These are phyloP conservation scores for Podila epigama DNA, from an alignment of 192 early-diverging fungal species.

Conservation along the genomic window DNA sequence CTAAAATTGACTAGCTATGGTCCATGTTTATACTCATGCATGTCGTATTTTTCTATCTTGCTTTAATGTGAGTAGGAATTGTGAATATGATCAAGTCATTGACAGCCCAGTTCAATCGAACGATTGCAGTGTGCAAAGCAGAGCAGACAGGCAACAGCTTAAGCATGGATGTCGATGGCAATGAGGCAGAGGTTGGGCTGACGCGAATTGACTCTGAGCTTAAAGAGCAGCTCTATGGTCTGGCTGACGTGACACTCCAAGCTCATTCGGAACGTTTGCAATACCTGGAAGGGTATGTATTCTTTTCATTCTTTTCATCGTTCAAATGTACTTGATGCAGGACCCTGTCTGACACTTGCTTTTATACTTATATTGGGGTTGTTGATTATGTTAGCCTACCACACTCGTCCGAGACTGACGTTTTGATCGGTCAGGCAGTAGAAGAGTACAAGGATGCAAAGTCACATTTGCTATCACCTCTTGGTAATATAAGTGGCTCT, in stretches of 20 bases:
- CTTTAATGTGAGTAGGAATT: constrained; percentile 2
- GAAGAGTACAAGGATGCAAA: constrained; percentile 21
- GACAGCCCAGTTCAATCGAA: constrained; percentile 14
- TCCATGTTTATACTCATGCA: too few species aligned
- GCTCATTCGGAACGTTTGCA: constrained; percentile 34
- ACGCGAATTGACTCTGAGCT: constrained; percentile 10
- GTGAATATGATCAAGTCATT: constrained; percentile 27
- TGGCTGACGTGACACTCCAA: constrained; percentile 43
- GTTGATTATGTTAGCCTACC: not conserved
- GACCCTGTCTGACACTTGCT: not conserved
- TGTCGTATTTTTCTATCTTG: not conserved
- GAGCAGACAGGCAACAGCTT: not conserved
- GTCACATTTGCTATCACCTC: constrained; percentile 4
- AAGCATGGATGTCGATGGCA: constrained; percentile 18
- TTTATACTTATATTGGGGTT: not conserved
- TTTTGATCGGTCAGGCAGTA: constrained; percentile 10
- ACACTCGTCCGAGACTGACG: constrained; percentile 3
- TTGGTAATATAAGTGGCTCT: constrained; percentile 20
- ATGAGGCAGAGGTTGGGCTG: not conserved
- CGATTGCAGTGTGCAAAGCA: constrained; percentile 4
- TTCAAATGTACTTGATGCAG: not conserved
- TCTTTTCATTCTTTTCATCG: not conserved
- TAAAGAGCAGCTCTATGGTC: constrained; percentile 36
- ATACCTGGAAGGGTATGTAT: constrained; percentile 33
- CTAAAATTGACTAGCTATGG: too few species aligned